phyloP scores from a whole-genome alignment of 805 yeast species.

The Starmera quercuum region DNA sequence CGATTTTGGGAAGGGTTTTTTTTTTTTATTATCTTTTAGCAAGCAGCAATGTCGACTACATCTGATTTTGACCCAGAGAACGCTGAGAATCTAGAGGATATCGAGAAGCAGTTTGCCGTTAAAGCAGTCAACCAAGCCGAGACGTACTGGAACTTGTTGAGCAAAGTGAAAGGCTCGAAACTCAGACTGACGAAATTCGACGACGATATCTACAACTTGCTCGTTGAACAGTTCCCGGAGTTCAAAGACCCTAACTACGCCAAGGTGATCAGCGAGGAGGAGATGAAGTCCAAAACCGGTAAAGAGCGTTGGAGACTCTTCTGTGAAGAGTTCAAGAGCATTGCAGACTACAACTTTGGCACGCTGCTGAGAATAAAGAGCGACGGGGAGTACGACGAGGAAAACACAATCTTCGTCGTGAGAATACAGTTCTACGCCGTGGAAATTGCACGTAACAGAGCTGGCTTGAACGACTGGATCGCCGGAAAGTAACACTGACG shows the following conservation, averaged over 20 bases:
- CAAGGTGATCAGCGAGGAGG: conserved; percentile 60
- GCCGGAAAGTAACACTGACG: conserved; percentile 23
- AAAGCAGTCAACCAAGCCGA: conserved; percentile 95
- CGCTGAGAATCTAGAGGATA: conserved; percentile 92
- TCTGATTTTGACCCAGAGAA: conserved; percentile 80
- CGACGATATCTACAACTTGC: conserved; percentile 56
- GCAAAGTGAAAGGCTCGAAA: conserved; percentile 69
- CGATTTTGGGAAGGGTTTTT: neutral
- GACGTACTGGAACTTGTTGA: conserved; percentile 81
- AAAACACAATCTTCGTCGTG: conserved; percentile 80
- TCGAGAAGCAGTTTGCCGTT: conserved; percentile 96
- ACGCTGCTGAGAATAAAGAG: conserved; percentile 77
- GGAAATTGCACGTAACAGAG: conserved; percentile 88
- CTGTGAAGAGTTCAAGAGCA: conserved; percentile 73
- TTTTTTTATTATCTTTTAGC: neutral
- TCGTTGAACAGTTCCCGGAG: conserved; percentile 82
- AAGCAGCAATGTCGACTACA: too few species aligned
- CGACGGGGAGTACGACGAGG: conserved; percentile 69
- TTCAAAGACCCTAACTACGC: conserved; percentile 53
- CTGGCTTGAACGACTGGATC: conserved; percentile 90
- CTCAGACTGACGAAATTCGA: conserved; percentile 67
- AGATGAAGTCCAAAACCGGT: conserved; percentile 71
- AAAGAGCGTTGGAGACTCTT: conserved; percentile 89
- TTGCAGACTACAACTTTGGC: conserved; percentile 94
- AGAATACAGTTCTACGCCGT: conserved; percentile 93